Evolutionary conservation across 768 basidiomycete species (phyloP).

Genomic region (Pseudohyphozyma bogoriensis): DNA sequence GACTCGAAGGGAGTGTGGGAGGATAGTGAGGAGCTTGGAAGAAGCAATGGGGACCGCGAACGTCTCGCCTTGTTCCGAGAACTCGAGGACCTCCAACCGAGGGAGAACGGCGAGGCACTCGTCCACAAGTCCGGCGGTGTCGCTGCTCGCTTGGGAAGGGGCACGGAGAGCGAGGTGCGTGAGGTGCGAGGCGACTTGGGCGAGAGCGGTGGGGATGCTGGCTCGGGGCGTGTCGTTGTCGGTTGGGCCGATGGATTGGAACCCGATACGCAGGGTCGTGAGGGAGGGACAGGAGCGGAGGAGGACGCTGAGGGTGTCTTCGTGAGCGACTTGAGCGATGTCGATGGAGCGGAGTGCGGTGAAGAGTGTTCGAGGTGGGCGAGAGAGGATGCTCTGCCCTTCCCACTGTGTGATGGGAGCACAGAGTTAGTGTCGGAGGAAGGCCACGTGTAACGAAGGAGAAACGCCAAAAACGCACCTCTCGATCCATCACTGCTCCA

Average conservation of each 20-base stretch:
- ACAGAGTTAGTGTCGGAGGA: too few species aligned
- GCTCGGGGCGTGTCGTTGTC: constrained; percentile 17
- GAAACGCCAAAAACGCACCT: too few species aligned
- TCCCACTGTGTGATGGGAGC: too few species aligned
- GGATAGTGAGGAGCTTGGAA: background rate
- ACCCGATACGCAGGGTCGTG: background rate
- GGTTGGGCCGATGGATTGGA: constrained; percentile 11
- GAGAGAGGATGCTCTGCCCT: background rate
- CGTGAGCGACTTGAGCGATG: constrained; percentile 12
- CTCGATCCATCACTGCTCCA: constrained; percentile 20
- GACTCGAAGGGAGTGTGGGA: background rate
- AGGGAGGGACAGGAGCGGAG: background rate
- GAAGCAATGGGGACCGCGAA: background rate
- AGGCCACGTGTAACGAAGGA: too few species aligned
- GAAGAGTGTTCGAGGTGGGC: background rate
- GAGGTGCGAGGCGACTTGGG: background rate
- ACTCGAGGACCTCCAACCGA: background rate
- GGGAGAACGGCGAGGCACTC: constrained; percentile 7
- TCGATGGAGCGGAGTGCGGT: background rate
- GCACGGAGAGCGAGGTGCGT: background rate
- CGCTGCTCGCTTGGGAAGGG: constrained; percentile 3
- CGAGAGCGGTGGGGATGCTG: constrained; percentile 8
- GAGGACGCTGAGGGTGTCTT: constrained; percentile 19
- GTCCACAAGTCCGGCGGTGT: constrained; percentile 6
- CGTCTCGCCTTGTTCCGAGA: background rate